Percentiles rank a stretch among this genome's conserved stretches.
These are phyloP conservation scores for Groenewaldozyma tartarivorans DNA, from an alignment of 805 yeast species.

Conservation along the genomic window DNA sequence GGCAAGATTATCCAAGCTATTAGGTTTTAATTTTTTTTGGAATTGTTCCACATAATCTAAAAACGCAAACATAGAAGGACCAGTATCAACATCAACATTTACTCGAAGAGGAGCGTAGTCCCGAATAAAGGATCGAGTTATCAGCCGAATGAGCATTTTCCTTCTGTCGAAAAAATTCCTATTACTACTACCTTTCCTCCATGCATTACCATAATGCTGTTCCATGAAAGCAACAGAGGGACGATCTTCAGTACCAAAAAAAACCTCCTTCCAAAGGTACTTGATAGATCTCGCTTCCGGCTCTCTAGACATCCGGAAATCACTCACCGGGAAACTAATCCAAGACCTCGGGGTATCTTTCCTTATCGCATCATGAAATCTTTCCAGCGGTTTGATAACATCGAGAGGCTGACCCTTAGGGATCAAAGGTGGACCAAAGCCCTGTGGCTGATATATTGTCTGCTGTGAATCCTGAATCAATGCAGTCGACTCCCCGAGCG, in stretches of 20 bases:
- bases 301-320: not conserved
- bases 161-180: not conserved
- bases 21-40: not conserved
- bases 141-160: not conserved
- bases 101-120: not conserved
- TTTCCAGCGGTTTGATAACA: not conserved
- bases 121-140: not conserved
- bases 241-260: not conserved
- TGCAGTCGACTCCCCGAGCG: no score
- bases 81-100: not conserved
- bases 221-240: not conserved
- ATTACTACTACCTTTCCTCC: not conserved
- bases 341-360: slow-evolving; percentile 1
- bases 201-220: not conserved
- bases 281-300: not conserved
- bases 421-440: no score
- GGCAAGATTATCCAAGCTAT: not conserved
- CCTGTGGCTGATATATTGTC: no score
- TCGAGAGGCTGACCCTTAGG: no score
- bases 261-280: not conserved
- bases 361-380: not conserved
- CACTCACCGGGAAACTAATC: not conserved
- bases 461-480: no score
- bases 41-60: not conserved
- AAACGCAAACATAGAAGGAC: no score